phyloP scores from a whole-genome alignment of 208 protist genomes.

The Trypanosoma conorhini region DNA sequence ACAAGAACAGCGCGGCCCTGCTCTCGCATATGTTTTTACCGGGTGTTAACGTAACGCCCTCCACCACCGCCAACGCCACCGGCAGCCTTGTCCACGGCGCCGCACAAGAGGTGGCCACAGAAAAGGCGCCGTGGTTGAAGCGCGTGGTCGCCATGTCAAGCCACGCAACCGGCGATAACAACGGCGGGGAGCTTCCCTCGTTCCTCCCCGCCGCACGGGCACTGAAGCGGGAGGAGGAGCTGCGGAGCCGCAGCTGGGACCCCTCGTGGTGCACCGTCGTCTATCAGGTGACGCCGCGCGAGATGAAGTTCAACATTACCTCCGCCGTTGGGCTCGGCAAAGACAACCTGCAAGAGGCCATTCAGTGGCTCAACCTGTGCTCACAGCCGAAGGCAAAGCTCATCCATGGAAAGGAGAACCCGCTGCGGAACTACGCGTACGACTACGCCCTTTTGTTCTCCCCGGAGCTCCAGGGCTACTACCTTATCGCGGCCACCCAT shows the following conservation, averaged over 20 bases:
- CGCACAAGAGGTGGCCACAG: conserved; percentile 2
- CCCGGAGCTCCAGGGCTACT: conserved; percentile 82
- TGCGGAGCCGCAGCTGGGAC: conserved; percentile 65
- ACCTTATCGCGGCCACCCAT: conserved; percentile 84
- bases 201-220: conserved; percentile 24
- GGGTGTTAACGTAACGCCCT: neutral
- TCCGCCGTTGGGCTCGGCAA: conserved; percentile 59
- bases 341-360: conserved; percentile 76
- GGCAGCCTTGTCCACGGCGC: conserved; percentile 13
- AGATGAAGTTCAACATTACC: conserved; percentile 91
- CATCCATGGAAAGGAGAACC: conserved; percentile 60
- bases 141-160: conserved; percentile 2
- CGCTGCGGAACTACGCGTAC: conserved; percentile 75
- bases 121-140: conserved; percentile 20
- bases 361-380: conserved; percentile 65
- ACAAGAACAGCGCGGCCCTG: conserved; percentile 39
- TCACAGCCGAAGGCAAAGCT: conserved; percentile 30
- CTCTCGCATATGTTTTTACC: conserved; percentile 26
- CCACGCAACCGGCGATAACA: neutral
- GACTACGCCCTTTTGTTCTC: conserved; percentile 89
- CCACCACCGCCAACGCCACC: conserved; percentile 1
- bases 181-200: neutral
- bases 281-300: conserved; percentile 86
- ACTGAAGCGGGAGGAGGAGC: conserved; percentile 45
- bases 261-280: conserved; percentile 80